A percentile compares a stretch with the other conserved stretches of the same genome.
Conservation (phyloP, 495 filamentous ascomycete species). For the Penicillium desertorum region DNA sequence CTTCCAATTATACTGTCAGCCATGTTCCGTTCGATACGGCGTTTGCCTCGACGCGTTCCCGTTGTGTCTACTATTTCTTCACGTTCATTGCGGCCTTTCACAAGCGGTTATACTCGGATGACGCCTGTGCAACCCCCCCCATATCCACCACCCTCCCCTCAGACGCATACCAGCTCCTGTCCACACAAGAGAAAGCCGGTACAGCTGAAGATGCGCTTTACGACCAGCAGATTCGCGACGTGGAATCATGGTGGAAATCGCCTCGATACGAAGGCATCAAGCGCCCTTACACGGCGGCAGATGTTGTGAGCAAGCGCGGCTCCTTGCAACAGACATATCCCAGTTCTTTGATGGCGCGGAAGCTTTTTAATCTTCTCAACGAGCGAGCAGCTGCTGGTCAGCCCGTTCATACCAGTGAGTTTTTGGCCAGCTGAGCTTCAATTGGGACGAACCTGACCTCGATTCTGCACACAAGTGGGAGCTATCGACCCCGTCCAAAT, state of each 20-base stretch:
- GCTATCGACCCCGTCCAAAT: slow-evolving; percentile 98
- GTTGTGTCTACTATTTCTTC: slow-evolving; percentile 24
- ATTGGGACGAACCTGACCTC: slow-evolving; percentile 11
- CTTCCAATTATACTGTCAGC: background rate
- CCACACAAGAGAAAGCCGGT: slow-evolving; percentile 68
- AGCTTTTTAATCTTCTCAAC: slow-evolving; percentile 85
- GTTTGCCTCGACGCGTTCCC: slow-evolving; percentile 36
- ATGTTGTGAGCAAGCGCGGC: slow-evolving; percentile 90
- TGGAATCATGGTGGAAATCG: slow-evolving; percentile 83
- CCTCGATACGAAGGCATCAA: slow-evolving; percentile 85
- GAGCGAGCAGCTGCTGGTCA: slow-evolving; percentile 71
- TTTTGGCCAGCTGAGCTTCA: slow-evolving; percentile 3
- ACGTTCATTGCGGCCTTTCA: slow-evolving; percentile 39
- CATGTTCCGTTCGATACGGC: slow-evolving; percentile 44
- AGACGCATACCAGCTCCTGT: slow-evolving; percentile 78
- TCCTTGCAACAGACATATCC: slow-evolving; percentile 84
- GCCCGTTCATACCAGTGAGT: slow-evolving; percentile 85
- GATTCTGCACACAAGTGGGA: slow-evolving; percentile 66
- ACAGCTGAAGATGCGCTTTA: slow-evolving; percentile 79
- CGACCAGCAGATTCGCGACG: slow-evolving; percentile 73
- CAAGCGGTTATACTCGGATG: slow-evolving; percentile 50
- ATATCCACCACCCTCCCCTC: slow-evolving; percentile 59
- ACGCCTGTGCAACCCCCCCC: slow-evolving; percentile 50
- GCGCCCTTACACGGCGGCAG: slow-evolving; percentile 83
- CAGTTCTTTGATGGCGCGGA: slow-evolving; percentile 87